phyloP scores from a whole-genome alignment of 78 protist genomes.

The Anaeramoeba ignava region DNA sequence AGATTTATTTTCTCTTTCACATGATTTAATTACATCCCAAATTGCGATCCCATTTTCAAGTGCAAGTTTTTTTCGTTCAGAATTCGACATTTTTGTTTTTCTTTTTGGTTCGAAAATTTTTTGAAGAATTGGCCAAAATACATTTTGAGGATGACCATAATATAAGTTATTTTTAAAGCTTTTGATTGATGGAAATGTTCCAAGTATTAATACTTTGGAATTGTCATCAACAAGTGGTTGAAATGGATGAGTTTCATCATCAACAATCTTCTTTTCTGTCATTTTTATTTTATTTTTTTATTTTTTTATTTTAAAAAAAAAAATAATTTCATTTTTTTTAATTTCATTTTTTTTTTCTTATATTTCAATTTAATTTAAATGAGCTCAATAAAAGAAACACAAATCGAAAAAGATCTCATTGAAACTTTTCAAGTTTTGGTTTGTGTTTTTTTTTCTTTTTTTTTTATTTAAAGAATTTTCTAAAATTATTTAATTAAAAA shows the following conservation, averaged over 20 bases:
- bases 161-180: not conserved
- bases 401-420: no score
- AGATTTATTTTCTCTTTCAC: not conserved
- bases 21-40: not conserved
- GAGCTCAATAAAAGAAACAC: no score
- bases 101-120: not conserved
- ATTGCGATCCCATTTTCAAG: not conserved
- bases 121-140: not conserved
- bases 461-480: no score
- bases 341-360: no score
- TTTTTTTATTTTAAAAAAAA: no score
- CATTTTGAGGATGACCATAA: not conserved
- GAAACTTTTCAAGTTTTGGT: no score
- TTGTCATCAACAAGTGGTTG: not conserved
- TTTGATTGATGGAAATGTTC: not conserved
- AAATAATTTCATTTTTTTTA: no score
- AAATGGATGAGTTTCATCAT: not conserved
- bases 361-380: no score
- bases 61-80: not conserved
- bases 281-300: no score
- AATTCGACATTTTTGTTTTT: not conserved
- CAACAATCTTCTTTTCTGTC: no score
- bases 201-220: not conserved
- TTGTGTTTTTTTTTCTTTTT: no score
- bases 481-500: no score